These are phyloP conservation scores for Zygosaccharomyces pseudobailii DNA, from an alignment of 1,139 yeast species.

Conservation along the genomic window DNA sequence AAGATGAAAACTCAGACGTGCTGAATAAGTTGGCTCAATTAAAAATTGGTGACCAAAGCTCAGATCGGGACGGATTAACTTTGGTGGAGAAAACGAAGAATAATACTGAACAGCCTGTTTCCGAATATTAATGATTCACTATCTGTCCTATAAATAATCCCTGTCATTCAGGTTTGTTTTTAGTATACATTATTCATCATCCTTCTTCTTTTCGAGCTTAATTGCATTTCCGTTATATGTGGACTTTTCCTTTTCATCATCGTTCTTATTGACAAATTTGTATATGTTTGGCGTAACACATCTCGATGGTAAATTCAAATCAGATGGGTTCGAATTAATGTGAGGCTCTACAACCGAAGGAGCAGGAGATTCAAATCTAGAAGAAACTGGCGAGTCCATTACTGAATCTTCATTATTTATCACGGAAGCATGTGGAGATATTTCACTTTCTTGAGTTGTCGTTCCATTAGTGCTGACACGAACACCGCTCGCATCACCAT, in stretches of 20 bases:
- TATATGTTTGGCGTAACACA: slow-evolving; percentile 30
- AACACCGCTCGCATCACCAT: not conserved
- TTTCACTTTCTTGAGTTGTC: not conserved
- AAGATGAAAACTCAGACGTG: slow-evolving; percentile 5
- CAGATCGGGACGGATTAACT: not conserved
- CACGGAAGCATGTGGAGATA: slow-evolving; percentile 1
- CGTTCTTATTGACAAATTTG: slow-evolving; percentile 23
- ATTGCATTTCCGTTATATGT: slow-evolving; percentile 48
- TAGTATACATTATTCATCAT: slow-evolving; percentile 9
- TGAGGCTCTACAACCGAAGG: slow-evolving; percentile 21
- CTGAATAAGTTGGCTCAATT: slow-evolving; percentile 4
- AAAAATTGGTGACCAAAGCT: slow-evolving; percentile 5
- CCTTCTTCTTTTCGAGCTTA: slow-evolving; percentile 40
- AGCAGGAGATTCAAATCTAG: slow-evolving; percentile 27
- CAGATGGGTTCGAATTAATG: slow-evolving; percentile 14
- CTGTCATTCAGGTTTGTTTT: not conserved
- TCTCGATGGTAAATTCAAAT: slow-evolving; percentile 25
- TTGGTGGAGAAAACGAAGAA: not conserved
- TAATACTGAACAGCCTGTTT: not conserved
- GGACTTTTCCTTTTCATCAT: slow-evolving; percentile 33
- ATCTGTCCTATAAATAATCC: not conserved
- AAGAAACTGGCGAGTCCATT: slow-evolving; percentile 22
- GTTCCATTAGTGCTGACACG: not conserved
- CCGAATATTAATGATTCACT: not conserved
- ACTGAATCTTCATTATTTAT: slow-evolving; percentile 1